Evolutionary conservation across 1,284 basidiomycete species (phyloP), one percentile per base, ranked within the genome.

Genomic region (Trametes sp.): DNA sequence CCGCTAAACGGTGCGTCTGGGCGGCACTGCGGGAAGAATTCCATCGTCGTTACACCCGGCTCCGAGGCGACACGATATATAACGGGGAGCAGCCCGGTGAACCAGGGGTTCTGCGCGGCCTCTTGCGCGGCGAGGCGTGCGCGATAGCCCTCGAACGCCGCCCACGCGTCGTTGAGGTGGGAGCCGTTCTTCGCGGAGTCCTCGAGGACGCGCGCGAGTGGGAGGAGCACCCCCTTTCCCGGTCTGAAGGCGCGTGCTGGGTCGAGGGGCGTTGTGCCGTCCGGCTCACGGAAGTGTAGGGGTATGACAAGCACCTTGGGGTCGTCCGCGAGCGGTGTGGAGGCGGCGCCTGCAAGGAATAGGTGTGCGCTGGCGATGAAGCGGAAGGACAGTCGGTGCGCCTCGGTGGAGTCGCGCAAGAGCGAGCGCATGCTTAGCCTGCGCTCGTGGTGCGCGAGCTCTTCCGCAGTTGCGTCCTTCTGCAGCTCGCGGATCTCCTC

Each of bases 321-420:
- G 31, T 35, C 9, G 33, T 14, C 31, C 21, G 33, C 33, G 35
- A 51, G 50, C 33, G 24, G 31, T 7, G n/a, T 16, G 21, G 31
- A 19, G 21, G 31, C 35, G 2, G 13, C 8, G 33, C 50, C 9
- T 7, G 35, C n/a, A 33, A 51, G 50, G 33, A 36, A 51, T 33
- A 51, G 50, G 11, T 51, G 21, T 10, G 50, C 35, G 14, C 13
- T 10, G 50, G 23, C 31, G n/a, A 36, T 36, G 50, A 23, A 9
- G 33, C 26, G 50, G 50, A 51, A 51, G 50, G 31, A 51, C n/a
- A 36, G 50, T 9, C n/a, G 29, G 29, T 50, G 48, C 28, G 29
- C 48, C 48, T 51, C 50, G 50, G 50, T 36, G 50, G 4, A 51
- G 35, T 51, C 35, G 50, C 50, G 50, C 33, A 51, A 21, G 50